Evolutionary conservation across 129 eudicot species (phyloP), one percentile per base, ranked within the genome.

Genomic region (Silybum marianum): DNA sequence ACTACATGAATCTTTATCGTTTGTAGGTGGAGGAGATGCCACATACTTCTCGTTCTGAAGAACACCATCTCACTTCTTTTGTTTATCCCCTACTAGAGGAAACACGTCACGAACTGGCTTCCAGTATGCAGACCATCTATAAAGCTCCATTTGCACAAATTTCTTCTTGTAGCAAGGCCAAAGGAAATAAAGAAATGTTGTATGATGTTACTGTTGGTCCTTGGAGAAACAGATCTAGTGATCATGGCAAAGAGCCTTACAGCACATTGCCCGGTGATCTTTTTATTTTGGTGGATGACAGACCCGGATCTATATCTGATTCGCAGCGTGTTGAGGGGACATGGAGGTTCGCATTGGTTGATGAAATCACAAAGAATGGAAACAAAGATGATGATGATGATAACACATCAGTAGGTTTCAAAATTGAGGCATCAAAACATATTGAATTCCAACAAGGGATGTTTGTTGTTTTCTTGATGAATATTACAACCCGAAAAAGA

Each of bases 261-360:
- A 80, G 78, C 60, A 88, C 91, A 0, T 78, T 90, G 81, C 95
- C 97, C 2, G 95, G 95, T 39, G 95, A 92, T 84, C 36, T 92
- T 23, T 72, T 90, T 14, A 19, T 88, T 18, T 36, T 89, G 7
- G 42, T 82, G 1, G 79, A 88, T 34, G 32, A 58, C 28, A 86
- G 77, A 71, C 91, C 91, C 9, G 2, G 2, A 71, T 82, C 80
- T 25, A 40, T 69, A 39, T 71, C 75, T 46, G 86, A 85, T 78
- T 44, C 87, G 26, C 85, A 88, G 58, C 78, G 75, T 14, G 58
- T 76, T 23, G 87, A 88, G 14, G 76, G 77, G 0, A 75, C 71
- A 0, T 87, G 85, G 88, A 58, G 78, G 76, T 84, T 91, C 77
- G 90, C 88, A 1, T 74, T 73, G 12, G 94, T 88, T 28, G 76